Conservation (phyloP, 257 asterid species). For the Solanum etuberosum region DNA sequence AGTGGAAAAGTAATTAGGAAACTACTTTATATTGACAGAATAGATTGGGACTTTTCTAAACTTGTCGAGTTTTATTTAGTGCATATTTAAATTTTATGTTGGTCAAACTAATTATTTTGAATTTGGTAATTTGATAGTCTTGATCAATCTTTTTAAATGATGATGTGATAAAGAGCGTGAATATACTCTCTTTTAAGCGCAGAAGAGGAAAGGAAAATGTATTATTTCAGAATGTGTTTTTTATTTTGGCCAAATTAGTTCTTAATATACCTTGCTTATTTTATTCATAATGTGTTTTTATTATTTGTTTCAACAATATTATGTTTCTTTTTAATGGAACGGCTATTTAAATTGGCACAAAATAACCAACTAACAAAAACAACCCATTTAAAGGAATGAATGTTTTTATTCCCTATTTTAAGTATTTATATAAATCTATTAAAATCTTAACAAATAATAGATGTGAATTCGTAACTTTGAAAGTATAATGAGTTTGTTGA, state of each 20-base stretch:
- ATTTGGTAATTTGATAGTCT: neutral
- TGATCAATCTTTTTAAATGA: no score
- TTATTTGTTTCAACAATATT: neutral
- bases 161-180: neutral
- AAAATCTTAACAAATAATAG: no score
- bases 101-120: neutral
- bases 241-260: neutral
- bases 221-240: neutral
- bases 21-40: no score
- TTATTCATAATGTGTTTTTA: neutral
- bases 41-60: neutral
- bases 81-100: neutral
- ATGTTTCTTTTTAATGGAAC: neutral
- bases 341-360: neutral
- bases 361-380: neutral
- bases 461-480: neutral
- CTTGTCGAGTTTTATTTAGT: neutral
- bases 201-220: neutral
- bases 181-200: fast-evolving
- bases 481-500: no score
- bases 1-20: no score
- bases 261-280: neutral
- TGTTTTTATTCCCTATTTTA: no score
- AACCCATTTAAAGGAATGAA: neutral
- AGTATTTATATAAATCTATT: no score